Conservation (phyloP, 306 rosid species). For the Biancaea sappan region DNA sequence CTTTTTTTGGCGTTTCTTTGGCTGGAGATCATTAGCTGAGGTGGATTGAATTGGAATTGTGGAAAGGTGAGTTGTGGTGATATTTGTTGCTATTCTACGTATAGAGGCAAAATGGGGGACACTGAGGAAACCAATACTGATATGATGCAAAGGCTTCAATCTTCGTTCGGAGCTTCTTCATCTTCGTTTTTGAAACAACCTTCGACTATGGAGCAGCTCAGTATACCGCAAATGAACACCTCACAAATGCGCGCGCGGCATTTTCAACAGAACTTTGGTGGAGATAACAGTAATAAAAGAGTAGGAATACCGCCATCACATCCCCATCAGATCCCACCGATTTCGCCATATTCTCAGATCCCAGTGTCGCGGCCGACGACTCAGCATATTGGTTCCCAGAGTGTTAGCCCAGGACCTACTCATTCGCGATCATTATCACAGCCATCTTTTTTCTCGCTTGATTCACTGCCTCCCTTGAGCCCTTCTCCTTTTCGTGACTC, state of each 20-base stretch:
- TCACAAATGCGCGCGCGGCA: slow-evolving; percentile 69
- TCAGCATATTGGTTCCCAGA: too few relatives aligned
- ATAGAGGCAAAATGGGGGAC: slow-evolving; percentile 66
- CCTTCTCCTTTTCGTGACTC: slow-evolving; percentile 82
- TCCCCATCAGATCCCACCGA: slow-evolving; percentile 87
- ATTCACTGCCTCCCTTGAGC: slow-evolving; percentile 81
- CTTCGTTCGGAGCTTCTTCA: slow-evolving; percentile 64
- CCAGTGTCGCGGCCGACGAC: slow-evolving; percentile 60
- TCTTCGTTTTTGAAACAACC: slow-evolving; percentile 63
- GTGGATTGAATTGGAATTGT: neutral
- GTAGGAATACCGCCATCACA: slow-evolving; percentile 86
- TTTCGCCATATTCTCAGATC: slow-evolving; percentile 94
- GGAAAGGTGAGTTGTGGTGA: neutral
- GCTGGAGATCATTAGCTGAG: too few relatives aligned
- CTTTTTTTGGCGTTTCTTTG: neutral
- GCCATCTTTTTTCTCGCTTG: slow-evolving; percentile 71
- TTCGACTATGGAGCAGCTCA: slow-evolving; percentile 64
- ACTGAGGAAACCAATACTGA: slow-evolving; percentile 64
- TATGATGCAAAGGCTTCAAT: slow-evolving; percentile 71
- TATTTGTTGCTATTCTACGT: neutral
- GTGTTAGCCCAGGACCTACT: slow-evolving; percentile 53
- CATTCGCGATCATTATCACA: slow-evolving; percentile 93
- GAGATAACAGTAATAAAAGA: slow-evolving; percentile 44
- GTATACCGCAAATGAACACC: slow-evolving; percentile 56
- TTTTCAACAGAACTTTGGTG: slow-evolving; percentile 51